These are phyloP conservation scores for Narthecium ossifragum DNA, from an alignment of 106 monocot genomes.

Conservation along the genomic window DNA sequence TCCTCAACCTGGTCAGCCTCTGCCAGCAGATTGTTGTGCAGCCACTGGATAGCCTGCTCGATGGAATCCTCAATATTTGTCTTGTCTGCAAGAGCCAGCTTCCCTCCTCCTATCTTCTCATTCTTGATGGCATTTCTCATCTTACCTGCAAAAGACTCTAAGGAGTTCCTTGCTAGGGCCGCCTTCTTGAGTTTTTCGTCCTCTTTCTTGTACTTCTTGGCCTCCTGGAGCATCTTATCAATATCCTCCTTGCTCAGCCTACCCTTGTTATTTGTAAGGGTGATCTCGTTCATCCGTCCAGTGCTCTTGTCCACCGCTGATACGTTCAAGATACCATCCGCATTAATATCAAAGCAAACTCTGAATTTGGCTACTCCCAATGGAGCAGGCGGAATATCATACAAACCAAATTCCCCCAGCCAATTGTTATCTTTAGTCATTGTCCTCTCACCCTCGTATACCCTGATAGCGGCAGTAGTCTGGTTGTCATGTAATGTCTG, in stretches of 20 bases:
- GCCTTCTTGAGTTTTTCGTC: constrained; percentile 44
- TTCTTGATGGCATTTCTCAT: constrained; percentile 48
- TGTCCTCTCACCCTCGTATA: constrained; percentile 47
- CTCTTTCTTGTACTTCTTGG: constrained; percentile 57
- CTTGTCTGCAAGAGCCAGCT: constrained; percentile 27
- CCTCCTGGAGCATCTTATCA: constrained; percentile 47
- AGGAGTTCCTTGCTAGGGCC: constrained; percentile 36
- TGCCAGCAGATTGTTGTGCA: constrained; percentile 37
- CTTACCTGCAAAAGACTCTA: constrained; percentile 45
- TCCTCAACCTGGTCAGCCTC: constrained; percentile 50
- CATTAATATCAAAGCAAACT: constrained; percentile 67
- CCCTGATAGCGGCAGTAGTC: constrained; percentile 25
- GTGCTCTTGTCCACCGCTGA: constrained; percentile 68
- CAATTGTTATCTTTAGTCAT: constrained; percentile 37
- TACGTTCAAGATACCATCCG: constrained; percentile 67
- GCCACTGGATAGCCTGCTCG: constrained; percentile 41
- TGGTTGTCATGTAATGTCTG: constrained; percentile 39
- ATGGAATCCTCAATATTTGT: constrained; percentile 62
- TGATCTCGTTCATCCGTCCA: constrained; percentile 62
- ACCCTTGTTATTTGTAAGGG: constrained; percentile 55
- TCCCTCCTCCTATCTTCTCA: too few species aligned
- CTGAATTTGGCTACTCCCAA: constrained; percentile 57
- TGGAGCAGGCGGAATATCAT: constrained; percentile 59
- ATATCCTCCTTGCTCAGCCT: constrained; percentile 66
- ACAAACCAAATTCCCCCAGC: constrained; percentile 55